Base-by-base conservation (phyloP, 371 early-diverging fungal species). In the Rhizopus microsporus region DNA sequence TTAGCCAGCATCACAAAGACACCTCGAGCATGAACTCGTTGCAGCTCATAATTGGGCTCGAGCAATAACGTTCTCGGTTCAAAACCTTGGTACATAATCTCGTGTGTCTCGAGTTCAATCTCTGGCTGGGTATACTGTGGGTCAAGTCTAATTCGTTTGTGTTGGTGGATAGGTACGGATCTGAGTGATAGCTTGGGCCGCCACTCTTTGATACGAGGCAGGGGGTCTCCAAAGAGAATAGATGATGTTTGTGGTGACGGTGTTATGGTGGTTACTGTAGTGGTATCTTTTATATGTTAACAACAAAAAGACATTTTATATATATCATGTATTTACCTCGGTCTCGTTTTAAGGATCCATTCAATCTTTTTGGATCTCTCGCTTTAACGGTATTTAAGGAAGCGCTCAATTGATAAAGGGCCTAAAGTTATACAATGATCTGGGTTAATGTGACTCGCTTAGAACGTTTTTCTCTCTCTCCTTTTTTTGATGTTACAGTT, bases 1-100 rank as follows among this genome's bases (percentile, higher is more conserved):
- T 84, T 78, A 0, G 82, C 77, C 79, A 90, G 72, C 17, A 85
- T 66, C 6, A 78, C 78, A 66, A 82, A 90, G 58, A 81, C 86
- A 16, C 84, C 82, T 33, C 90, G 77, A 6, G 85, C 85, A 40
- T 87, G 70, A 31, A 81, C 72, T 3, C 82, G 81, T 42, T 72
- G 69, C 3, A 89, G 68, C 37, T 75, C 74, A 57, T 86, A 89
- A 12, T 60, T 57, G 7, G 67, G 62, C 60, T 86, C 88, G 9
- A 89, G 51, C 23, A 81, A 54, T 31, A 89, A 68, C 30, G 49
- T 60, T 23, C 29, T 46, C 8, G 80, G 80, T 23, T 80, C 80
- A 45, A 65, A 65, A 3, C 68, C 71, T 17, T 70, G 72, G 30
- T 59, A 53, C 43, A 57, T 44, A 3, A 74, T 51, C 15, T 77